A percentile compares a stretch with the other conserved stretches of the same genome.
phyloP scores from a whole-genome alignment of 768 basidiomycete genomes.

The Suillus discolor region DNA sequence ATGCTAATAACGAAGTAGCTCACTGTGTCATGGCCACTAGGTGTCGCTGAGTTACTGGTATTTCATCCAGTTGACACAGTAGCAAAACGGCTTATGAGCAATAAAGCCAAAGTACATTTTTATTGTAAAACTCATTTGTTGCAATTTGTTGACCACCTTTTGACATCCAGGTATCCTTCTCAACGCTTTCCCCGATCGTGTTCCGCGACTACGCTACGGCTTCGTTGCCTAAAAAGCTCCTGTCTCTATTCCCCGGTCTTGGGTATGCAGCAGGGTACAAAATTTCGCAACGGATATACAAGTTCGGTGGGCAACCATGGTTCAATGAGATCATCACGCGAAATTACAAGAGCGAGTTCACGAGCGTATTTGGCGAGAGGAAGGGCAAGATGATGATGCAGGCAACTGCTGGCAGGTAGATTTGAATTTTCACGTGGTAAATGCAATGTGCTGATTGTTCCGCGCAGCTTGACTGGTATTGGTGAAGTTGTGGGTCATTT shows the following conservation, averaged over 20 bases:
- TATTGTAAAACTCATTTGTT: background rate
- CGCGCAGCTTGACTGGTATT: conserved; percentile 66
- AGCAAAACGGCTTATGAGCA: conserved; percentile 98
- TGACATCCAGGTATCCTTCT: conserved; percentile 55
- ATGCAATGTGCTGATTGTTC: background rate
- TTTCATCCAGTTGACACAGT: conserved; percentile 98
- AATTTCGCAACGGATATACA: conserved; percentile 90
- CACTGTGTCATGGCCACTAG: conserved; percentile 39
- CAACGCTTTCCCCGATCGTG: conserved; percentile 72
- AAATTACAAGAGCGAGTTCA: conserved; percentile 82
- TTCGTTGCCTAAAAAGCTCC: conserved; percentile 63
- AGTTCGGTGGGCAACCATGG: conserved; percentile 98
- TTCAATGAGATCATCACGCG: conserved; percentile 90
- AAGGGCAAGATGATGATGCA: conserved; percentile 97
- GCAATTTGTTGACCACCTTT: conserved; percentile 5
- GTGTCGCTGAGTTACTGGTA: conserved; percentile 91
- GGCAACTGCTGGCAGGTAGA: conserved; percentile 89
- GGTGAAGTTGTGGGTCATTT: conserved; percentile 84
- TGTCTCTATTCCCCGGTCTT: conserved; percentile 96
- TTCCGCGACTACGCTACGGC: conserved; percentile 85
- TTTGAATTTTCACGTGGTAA: background rate
- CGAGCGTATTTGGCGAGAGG: conserved; percentile 86
- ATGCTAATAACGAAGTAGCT: background rate
- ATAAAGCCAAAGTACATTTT: conserved; percentile 73
- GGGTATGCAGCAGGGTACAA: conserved; percentile 99